Evolutionary conservation across 2,329 filamentous ascomycete genomes (phyloP).

Genomic region (Neofusicoccum laricinum): DNA sequence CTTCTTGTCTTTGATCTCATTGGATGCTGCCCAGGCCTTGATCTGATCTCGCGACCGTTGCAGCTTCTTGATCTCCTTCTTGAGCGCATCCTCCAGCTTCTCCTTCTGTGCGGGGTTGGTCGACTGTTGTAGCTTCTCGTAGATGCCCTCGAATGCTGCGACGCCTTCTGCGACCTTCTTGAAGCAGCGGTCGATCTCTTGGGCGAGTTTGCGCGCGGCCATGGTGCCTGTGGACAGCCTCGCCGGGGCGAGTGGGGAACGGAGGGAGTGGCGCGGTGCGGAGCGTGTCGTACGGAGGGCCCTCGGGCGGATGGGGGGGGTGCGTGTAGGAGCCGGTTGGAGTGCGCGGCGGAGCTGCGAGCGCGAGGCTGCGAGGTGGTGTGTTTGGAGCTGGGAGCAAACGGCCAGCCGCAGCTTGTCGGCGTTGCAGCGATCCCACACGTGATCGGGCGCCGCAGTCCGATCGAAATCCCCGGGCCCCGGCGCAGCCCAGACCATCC

Average conservation of each 20-base stretch:
- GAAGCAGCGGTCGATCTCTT: constrained; percentile 99
- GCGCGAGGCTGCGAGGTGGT: constrained; percentile 8
- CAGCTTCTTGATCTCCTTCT: constrained; percentile 99
- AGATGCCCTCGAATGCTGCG: constrained; percentile 86
- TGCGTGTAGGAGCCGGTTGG: not conserved
- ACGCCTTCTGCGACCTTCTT: constrained; percentile 97
- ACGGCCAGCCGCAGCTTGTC: constrained; percentile 8
- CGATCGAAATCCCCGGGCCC: not conserved
- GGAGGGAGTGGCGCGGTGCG: not conserved
- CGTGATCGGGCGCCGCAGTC: not conserved
- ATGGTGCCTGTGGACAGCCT: constrained; percentile 55
- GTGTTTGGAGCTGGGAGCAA: constrained; percentile 11
- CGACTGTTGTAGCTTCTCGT: constrained; percentile 95
- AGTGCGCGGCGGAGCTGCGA: not conserved
- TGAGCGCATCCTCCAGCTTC: constrained; percentile 95
- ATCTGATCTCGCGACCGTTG: constrained; percentile 97
- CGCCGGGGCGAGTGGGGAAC: constrained; percentile 24
- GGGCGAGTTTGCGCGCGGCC: constrained; percentile 93
- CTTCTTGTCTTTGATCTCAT: constrained; percentile 99
- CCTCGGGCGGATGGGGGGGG: not conserved
- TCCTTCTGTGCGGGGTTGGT: constrained; percentile 94
- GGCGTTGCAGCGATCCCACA: constrained; percentile 4
- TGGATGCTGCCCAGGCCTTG: constrained; percentile 97
- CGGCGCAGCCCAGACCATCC: constrained; percentile 4
- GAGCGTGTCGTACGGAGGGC: not conserved